phyloP scores from a whole-genome alignment of 148 eudicot genomes.

The Pouteria glomerata region DNA sequence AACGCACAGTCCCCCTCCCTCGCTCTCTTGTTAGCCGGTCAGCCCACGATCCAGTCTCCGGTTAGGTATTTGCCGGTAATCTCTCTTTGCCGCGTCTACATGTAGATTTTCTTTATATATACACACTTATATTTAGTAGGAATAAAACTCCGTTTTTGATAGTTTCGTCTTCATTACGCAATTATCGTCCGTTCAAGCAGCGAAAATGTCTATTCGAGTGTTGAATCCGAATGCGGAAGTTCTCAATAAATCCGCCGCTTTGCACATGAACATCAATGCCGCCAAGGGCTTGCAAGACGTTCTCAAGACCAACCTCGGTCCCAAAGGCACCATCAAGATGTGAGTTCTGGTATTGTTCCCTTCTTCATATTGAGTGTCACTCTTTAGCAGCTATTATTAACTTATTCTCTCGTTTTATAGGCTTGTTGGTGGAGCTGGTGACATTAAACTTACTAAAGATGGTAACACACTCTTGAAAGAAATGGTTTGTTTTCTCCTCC shows the following conservation, averaged over 20 bases:
- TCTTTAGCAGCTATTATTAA: background rate
- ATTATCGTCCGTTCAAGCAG: background rate
- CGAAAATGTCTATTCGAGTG: constrained; percentile 58
- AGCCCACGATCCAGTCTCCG: background rate
- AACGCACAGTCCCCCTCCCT: background rate
- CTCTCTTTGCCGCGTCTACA: background rate
- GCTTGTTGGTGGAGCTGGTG: constrained; percentile 98
- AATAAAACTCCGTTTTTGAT: background rate
- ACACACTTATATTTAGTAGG: background rate
- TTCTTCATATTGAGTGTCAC: background rate
- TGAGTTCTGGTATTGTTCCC: constrained; percentile 3
- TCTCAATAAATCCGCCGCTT: constrained; percentile 91
- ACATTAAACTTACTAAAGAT: constrained; percentile 91
- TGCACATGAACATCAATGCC: constrained; percentile 94
- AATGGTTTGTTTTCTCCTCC: constrained; percentile 48
- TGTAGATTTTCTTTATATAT: background rate
- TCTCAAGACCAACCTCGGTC: constrained; percentile 94
- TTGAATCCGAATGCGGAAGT: constrained; percentile 96
- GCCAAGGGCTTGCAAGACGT: constrained; percentile 93
- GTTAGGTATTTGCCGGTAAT: background rate
- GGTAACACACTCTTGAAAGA: constrained; percentile 88
- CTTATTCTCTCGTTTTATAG: constrained; percentile 20
- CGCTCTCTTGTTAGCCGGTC: constrained; percentile 6
- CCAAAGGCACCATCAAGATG: constrained; percentile 97
- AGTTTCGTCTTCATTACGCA: background rate